Evolutionary conservation across 495 filamentous ascomycete genomes (phyloP).

Genomic region (Aspergillus diversus): DNA sequence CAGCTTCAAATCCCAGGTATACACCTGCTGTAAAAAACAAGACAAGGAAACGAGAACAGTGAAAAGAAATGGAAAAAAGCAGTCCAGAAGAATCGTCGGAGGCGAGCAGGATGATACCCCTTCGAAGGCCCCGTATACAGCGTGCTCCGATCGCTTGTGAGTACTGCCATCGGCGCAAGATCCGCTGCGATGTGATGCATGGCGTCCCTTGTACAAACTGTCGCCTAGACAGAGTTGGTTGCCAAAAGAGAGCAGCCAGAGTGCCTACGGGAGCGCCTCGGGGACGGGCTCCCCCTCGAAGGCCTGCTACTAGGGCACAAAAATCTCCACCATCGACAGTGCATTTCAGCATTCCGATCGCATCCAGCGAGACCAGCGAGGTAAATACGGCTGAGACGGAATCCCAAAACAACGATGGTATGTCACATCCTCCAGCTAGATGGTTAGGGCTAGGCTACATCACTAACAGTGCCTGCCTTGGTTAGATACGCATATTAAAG

Average conservation of each 20-base stretch:
- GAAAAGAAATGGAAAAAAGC: not conserved
- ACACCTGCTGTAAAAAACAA: too few relatives aligned
- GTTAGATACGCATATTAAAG: not conserved
- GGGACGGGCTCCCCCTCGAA: not conserved
- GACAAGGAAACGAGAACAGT: too few relatives aligned
- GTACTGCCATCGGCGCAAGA: conserved; percentile 8
- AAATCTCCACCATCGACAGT: not conserved
- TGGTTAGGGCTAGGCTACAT: not conserved
- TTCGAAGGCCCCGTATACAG: not conserved
- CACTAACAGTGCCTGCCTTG: not conserved
- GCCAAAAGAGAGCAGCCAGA: not conserved
- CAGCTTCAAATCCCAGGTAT: too few relatives aligned
- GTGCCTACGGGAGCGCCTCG: not conserved
- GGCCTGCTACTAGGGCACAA: not conserved
- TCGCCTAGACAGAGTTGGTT: not conserved
- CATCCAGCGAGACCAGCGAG: too few relatives aligned
- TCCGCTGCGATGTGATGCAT: conserved; percentile 2
- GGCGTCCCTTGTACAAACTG: not conserved
- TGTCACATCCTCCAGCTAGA: too few relatives aligned
- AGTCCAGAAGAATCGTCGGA: not conserved
- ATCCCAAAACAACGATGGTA: too few relatives aligned
- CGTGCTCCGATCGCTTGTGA: conserved; percentile 1
- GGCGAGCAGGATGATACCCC: not conserved
- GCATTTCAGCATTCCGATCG: too few relatives aligned
- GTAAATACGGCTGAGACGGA: too few relatives aligned